Conservation (phyloP, 1,139 yeast species). For the Eremothecium cymbalariae region DNA sequence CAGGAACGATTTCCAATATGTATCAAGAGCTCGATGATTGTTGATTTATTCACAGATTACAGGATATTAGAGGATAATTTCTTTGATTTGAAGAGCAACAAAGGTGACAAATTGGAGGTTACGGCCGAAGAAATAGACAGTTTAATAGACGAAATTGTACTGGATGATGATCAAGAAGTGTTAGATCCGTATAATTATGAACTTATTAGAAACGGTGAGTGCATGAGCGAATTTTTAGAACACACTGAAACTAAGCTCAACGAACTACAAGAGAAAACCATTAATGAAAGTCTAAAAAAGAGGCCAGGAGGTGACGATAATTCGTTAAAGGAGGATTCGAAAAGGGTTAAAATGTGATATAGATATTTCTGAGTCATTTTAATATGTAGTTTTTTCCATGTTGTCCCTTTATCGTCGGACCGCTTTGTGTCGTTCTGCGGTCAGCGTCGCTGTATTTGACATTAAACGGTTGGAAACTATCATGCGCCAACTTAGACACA, state of each 20-base stretch:
- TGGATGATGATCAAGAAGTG: conserved; percentile 7
- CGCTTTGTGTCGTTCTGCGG: conserved; percentile 1
- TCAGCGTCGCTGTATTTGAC: conserved; percentile 1
- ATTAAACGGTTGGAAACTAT: not conserved
- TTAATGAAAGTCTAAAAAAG: conserved; percentile 18
- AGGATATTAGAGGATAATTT: conserved; percentile 29
- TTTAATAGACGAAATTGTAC: conserved; percentile 22
- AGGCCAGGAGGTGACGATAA: conserved; percentile 10
- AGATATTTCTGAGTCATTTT: not conserved
- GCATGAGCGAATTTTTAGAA: conserved; percentile 25
- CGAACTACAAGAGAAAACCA: conserved; percentile 21
- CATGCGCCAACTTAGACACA: conserved; percentile 1
- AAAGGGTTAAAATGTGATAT: conserved; percentile 13
- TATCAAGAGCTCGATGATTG: conserved; percentile 19
- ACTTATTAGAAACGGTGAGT: conserved; percentile 25
- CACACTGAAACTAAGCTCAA: conserved; percentile 24
- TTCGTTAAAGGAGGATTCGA: conserved; percentile 9
- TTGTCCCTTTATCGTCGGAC: not conserved
- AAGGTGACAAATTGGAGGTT: conserved; percentile 27
- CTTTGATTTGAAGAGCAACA: conserved; percentile 31
- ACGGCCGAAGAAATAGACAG: conserved; percentile 19
- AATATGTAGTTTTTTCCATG: conserved; percentile 1
- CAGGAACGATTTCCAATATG: conserved; percentile 23
- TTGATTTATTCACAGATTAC: conserved; percentile 26
- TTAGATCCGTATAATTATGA: conserved; percentile 23